Percentiles rank a stretch among this genome's conserved stretches.
Evolutionary conservation across 1,284 basidiomycete species (phyloP).

Genomic region (Pascua sp.): DNA sequence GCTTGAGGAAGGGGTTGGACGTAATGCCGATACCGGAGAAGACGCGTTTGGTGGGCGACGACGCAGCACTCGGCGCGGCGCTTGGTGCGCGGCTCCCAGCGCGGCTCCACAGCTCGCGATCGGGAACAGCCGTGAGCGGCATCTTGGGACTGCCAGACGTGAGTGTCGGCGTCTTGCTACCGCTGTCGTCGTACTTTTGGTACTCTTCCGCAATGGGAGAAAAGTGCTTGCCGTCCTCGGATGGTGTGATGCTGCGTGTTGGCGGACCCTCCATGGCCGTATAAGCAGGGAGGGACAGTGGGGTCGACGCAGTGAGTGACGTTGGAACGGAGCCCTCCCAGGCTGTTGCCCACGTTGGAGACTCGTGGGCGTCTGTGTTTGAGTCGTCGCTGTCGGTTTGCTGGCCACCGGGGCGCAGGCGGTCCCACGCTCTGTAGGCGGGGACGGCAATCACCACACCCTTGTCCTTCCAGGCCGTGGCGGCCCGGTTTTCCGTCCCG

Average conservation of each 20-base stretch:
- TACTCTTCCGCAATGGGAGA: slow-evolving; percentile 6
- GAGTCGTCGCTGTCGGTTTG: background rate
- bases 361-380: background rate
- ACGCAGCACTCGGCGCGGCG: background rate
- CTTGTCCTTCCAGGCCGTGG: slow-evolving; percentile 6
- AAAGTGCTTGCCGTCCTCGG: slow-evolving; percentile 1
- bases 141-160: background rate
- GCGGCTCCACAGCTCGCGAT: background rate
- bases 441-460: slow-evolving; percentile 7
- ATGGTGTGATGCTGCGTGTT: slow-evolving; percentile 4
- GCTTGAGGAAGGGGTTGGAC: slow-evolving; percentile 13
- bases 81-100: too few relatives aligned
- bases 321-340: too few relatives aligned
- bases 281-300: slow-evolving; percentile 3
- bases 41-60: background rate
- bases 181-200: slow-evolving; percentile 3
- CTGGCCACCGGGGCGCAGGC: background rate
- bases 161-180: background rate
- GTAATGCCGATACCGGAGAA: too few relatives aligned
- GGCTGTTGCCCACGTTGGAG: background rate
- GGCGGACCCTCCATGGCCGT: slow-evolving; percentile 10
- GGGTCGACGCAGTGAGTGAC: background rate
- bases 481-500: background rate
- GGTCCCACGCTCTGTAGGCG: background rate
- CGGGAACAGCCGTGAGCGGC: too few relatives aligned